Evolutionary conservation across 1,139 yeast species (phyloP).

Genomic region (Sugiyamaella novakii): DNA sequence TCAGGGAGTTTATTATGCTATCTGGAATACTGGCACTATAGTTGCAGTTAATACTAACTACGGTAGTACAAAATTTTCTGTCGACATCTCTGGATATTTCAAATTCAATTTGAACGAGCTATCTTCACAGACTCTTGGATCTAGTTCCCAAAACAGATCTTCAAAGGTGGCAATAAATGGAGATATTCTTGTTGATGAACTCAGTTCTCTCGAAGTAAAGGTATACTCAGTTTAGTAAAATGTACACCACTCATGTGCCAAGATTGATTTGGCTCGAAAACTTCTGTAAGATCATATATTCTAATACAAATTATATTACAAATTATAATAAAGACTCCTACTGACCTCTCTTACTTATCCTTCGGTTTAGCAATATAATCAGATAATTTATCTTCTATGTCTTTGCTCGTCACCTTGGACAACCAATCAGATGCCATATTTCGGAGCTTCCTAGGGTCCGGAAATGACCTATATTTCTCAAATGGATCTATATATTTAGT

Average conservation of each 20-base stretch:
- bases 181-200: slow-evolving; percentile 12
- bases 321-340: not conserved
- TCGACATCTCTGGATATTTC: slow-evolving; percentile 2
- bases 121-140: slow-evolving; percentile 11
- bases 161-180: slow-evolving; percentile 1
- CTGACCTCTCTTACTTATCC: not conserved
- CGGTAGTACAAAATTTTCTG: not conserved
- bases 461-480: slow-evolving; percentile 12
- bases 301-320: not conserved
- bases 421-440: slow-evolving; percentile 4
- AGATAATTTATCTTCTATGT: not conserved
- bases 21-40: slow-evolving; percentile 21
- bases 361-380: not conserved
- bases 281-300: not conserved
- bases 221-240: slow-evolving; percentile 4
- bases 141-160: not conserved
- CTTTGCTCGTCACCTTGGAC: not conserved
- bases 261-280: no score
- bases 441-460: slow-evolving; percentile 11
- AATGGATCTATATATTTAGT: slow-evolving; percentile 12
- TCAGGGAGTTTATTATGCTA: slow-evolving; percentile 23
- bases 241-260: not conserved
- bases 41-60: slow-evolving; percentile 22
- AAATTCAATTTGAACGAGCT: slow-evolving; percentile 3
- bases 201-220: slow-evolving; percentile 13